Evolutionary conservation across 106 monocot species (phyloP), one percentile per base, ranked within the genome.

Genomic region (Apostasia ramifera): DNA sequence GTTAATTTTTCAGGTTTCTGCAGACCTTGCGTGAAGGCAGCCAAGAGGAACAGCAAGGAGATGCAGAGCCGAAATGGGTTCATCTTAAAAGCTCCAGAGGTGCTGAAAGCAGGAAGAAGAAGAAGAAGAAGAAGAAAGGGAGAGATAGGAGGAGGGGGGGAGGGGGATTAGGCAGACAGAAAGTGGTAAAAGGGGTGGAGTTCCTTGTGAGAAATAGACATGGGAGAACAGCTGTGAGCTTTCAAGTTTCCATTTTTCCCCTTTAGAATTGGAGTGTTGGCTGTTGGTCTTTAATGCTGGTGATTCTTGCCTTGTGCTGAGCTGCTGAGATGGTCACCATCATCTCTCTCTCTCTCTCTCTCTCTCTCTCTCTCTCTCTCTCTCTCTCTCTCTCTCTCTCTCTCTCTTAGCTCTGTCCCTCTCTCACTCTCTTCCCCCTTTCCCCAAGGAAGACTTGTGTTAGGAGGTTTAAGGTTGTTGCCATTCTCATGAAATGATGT

Each of bases 151-250:
- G 5, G n/a, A 15, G 9, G 51, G 10, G 9, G 37, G 11, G 41
- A 41, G 68, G 12, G 43, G 2, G 6, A 6, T 39, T 5, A 1
- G 49, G 1, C 26, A 53, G 54, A 55, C 8, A 62, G 39, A 72
- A 47, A 48, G 47, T 2, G 66, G 38, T 47, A 48, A 50, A 7
- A 11, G 37, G 4, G 3, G 66, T 26, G 54, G 68, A 42, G 68
- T 54, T 68, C 55, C 68, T 40, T 55, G 4, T 42, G 54, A n/a
- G 53, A 68, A 68, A 42, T 15, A 41, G 68, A 68, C 42, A 68
- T 4, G 13, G 51, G 66, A 66, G 47, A 66, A 66, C 42, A 55
- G 54, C 68, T 54, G 68, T 54, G 68, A 10, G 39, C 6, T 14
- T 53, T 39, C 49, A 9, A 13, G 49, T 38, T 40, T 37, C 7